A percentile compares a stretch with the other conserved stretches of the same genome.
Evolutionary conservation across 2,329 filamentous ascomycete species (phyloP).

Genomic region (Curvularia eragrostidis): DNA sequence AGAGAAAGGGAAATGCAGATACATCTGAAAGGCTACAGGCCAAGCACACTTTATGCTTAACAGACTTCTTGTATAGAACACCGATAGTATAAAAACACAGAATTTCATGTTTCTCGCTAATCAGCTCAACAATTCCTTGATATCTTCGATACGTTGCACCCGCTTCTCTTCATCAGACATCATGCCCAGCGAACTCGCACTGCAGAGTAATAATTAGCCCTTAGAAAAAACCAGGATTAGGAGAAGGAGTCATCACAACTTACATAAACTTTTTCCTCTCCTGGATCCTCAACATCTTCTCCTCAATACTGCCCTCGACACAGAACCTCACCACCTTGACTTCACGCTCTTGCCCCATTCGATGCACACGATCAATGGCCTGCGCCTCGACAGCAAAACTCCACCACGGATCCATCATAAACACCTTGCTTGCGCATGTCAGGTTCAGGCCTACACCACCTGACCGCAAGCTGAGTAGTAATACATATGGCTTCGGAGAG

Average conservation of each 20-base stretch:
- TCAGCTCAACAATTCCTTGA: conserved; percentile 83
- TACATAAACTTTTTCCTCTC: conserved; percentile 95
- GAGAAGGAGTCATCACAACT: conserved; percentile 53
- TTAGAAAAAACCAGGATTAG: not conserved
- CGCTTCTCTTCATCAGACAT: conserved; percentile 95
- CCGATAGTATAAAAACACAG: not conserved
- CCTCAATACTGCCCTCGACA: conserved; percentile 88
- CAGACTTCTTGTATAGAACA: not conserved
- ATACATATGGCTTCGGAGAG: conserved; percentile 67
- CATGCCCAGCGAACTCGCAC: conserved; percentile 93
- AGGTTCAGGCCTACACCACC: conserved; percentile 94
- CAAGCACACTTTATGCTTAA: not conserved
- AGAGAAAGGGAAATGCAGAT: not conserved
- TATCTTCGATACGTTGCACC: conserved; percentile 88
- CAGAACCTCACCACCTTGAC: conserved; percentile 90
- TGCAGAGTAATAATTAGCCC: conserved; percentile 53
- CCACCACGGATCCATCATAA: conserved; percentile 99
- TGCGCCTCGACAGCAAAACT: conserved; percentile 96
- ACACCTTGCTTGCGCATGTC: conserved; percentile 86
- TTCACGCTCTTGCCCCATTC: conserved; percentile 90
- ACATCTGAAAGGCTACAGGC: not conserved
- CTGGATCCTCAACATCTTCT: conserved; percentile 91
- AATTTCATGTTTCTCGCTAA: too few relatives aligned
- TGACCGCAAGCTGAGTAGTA: conserved; percentile 84
- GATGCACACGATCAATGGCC: conserved; percentile 95